These are phyloP conservation scores for Trichophyton equinum DNA, from an alignment of 2,329 filamentous ascomycete genomes.

Conservation along the genomic window DNA sequence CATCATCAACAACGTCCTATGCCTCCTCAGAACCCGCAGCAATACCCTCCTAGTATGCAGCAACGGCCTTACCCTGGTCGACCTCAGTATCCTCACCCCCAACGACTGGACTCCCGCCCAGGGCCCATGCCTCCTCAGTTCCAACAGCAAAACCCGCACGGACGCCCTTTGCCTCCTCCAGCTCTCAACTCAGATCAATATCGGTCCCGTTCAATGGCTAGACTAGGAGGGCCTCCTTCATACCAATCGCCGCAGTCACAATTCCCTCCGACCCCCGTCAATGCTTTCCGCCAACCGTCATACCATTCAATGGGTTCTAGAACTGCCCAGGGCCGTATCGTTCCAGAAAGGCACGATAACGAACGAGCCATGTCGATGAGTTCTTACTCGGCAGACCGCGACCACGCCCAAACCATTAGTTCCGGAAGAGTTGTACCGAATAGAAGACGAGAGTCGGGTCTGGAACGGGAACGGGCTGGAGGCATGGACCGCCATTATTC, in stretches of 20 bases:
- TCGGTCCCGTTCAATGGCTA: constrained; percentile 85
- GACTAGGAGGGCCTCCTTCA: constrained; percentile 57
- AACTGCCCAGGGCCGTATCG: constrained; percentile 79
- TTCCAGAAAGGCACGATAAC: constrained; percentile 84
- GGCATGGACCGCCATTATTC: constrained; percentile 23
- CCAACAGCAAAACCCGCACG: constrained; percentile 47
- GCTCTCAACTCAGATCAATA: constrained; percentile 76
- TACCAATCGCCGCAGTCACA: constrained; percentile 50
- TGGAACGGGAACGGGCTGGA: constrained; percentile 11
- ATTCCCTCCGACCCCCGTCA: constrained; percentile 56
- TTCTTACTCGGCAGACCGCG: constrained; percentile 61
- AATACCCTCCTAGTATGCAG: constrained; percentile 43
- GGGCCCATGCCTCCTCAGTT: constrained; percentile 38
- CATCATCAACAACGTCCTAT: constrained; percentile 18
- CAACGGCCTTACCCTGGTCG: constrained; percentile 52
- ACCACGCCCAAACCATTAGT: constrained; percentile 79
- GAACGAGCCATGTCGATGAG: constrained; percentile 96
- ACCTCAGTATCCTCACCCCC: constrained; percentile 59
- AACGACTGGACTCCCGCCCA: constrained; percentile 53
- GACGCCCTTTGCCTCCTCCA: constrained; percentile 49
- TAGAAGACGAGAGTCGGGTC: constrained; percentile 48
- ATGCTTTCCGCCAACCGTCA: constrained; percentile 64
- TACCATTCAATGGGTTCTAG: constrained; percentile 56
- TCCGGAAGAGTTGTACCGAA: constrained; percentile 74
- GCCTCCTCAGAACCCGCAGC: constrained; percentile 11